phyloP scores from a whole-genome alignment of 352 stramenopile genomes.

The Pythium grandisporangium region DNA sequence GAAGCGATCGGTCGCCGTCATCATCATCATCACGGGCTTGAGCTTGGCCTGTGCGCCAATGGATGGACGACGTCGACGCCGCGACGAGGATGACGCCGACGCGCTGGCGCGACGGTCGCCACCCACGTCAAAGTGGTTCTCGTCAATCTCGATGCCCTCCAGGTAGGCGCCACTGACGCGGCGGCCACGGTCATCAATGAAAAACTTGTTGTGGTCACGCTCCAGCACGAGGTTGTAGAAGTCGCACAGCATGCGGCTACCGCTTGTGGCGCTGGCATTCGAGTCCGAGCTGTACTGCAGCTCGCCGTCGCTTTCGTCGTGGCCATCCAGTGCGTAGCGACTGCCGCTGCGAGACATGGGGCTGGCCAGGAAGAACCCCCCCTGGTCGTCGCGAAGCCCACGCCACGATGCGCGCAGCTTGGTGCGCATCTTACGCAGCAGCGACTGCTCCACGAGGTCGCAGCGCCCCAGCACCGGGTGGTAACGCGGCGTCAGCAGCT shows the following conservation, averaged over 20 bases:
- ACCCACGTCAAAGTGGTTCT: constrained; percentile 44
- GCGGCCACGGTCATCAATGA: constrained; percentile 41
- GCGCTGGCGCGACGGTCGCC: constrained; percentile 7
- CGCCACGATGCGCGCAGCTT: constrained; percentile 31
- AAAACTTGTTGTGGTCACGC: constrained; percentile 56
- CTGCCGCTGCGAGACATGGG: constrained; percentile 2
- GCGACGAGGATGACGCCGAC: too few species aligned
- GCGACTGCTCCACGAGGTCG: constrained; percentile 18
- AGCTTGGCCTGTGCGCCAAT: constrained; percentile 1
- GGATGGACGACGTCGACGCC: constrained; percentile 10
- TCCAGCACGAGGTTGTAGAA: constrained; percentile 79
- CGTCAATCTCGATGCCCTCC: constrained; percentile 32
- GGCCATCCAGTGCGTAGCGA: constrained; percentile 4
- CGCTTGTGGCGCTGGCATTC: constrained; percentile 39
- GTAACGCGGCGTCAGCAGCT: constrained; percentile 10
- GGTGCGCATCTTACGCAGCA: constrained; percentile 46
- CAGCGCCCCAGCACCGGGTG: constrained; percentile 11
- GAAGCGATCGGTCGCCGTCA: constrained; percentile 6
- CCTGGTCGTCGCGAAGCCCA: constrained; percentile 4
- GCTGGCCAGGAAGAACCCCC: constrained; percentile 1
- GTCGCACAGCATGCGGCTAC: constrained; percentile 64
- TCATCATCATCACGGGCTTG: not conserved
- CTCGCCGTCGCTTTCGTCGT: constrained; percentile 13
- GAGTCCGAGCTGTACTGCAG: constrained; percentile 2
- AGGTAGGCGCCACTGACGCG: constrained; percentile 46